Conservation (phyloP, 176 grass and related monocot species). For the bread wheat (Triticum aestivum) region IWGSC_CS_RefSeq_v2.1 NC_057796.1:277787965-277788464, state of each 20-base stretch:
- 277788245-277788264: slow-evolving; percentile 81
- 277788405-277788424: too few species aligned
- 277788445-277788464: neutral
- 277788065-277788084: slow-evolving; percentile 59
- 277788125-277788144: slow-evolving; percentile 49
- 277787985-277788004: neutral
- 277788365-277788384: neutral
- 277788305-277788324: slow-evolving; percentile 72
- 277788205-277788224: slow-evolving; percentile 70
- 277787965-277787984: neutral
- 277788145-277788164: neutral
- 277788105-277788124: slow-evolving; percentile 74
- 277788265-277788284: slow-evolving; percentile 77
- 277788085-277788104: slow-evolving; percentile 66
- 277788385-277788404: too few species aligned
- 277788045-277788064: slow-evolving; percentile 31
- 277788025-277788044: slow-evolving; percentile 82
- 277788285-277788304: slow-evolving; percentile 60
- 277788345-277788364: neutral
- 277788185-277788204: neutral
- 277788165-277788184: neutral
- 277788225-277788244: slow-evolving; percentile 81
- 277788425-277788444: too few species aligned
- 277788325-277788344: slow-evolving; percentile 19
- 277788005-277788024: slow-evolving; percentile 16